Evolutionary conservation across 1,284 basidiomycete genomes (phyloP), one percentile per base, ranked within the genome.

Genomic region (Mycena sp.): DNA sequence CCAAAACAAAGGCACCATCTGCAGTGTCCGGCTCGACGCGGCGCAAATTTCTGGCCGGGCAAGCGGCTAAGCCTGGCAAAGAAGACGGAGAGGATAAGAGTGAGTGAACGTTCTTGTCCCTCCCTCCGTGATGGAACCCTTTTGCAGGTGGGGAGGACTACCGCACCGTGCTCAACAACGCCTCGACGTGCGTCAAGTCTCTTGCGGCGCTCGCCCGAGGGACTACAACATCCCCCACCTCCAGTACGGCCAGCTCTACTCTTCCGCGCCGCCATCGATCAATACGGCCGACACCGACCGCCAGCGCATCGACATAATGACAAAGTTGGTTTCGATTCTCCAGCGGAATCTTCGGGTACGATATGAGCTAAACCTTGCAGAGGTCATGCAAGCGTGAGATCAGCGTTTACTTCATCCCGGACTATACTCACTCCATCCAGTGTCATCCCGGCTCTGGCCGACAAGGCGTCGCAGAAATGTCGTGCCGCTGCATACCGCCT

Each of bases 401-500:
- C 58, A 35, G 9, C 50, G 11, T 46, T 51, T 37, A 41, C 43
- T 25, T 25, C 17, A 40, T 40, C 26, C 57, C 28, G 30, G 41
- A 38, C 37, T 57, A 21, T 19, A 23, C 52, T 37, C 21, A 19
- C 43, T 62, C 21, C 14, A 41, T 23, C 25, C 71, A 95, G 94
- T 17, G 82, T 92, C 17, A 79, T 92, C 41, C 91, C 91, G 5
- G 90, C 88, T 37, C 84, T 98, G 3, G 85, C 90, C 26, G 96
- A 98, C 72, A 79, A 78, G 30, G 87, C 88, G 1, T 88, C 90
- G 0, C 89, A 89, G 64, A 85, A 90, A 60, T 87, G 91, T 67
- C 87, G 95, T n/a, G 89, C 96, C 2, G 87, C 89, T 0, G 92
- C 90, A 0, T 99, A 98, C 74, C 85, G 95, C n/a, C 81, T 97